A percentile compares a stretch with the other conserved stretches of the same genome.
Conservation (phyloP, 1,139 yeast genomes). For the Yamadazyma mexicana region DNA sequence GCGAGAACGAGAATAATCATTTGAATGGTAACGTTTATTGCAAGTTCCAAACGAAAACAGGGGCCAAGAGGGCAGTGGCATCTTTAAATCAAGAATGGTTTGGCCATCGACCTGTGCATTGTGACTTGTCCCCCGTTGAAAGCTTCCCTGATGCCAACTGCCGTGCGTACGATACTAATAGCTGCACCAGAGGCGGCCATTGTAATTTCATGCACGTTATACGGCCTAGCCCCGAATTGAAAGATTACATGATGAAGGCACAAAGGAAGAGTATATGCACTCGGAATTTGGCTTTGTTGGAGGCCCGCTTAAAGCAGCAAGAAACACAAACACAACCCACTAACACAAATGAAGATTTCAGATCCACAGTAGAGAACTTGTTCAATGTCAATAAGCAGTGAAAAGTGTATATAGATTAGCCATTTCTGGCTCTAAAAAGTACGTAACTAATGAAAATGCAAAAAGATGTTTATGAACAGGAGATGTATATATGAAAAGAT, state of each 20-base stretch:
- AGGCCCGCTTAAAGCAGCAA: neutral
- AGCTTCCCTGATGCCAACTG: conserved; percentile 77
- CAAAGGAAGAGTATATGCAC: conserved; percentile 34
- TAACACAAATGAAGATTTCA: conserved; percentile 8
- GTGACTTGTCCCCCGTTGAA: conserved; percentile 77
- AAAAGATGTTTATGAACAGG: too few species aligned
- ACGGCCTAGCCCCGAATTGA: conserved; percentile 50
- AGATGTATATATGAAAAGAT: neutral
- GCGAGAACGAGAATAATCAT: conserved; percentile 81
- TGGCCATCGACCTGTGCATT: conserved; percentile 73
- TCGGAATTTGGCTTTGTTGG: conserved; percentile 7
- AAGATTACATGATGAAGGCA: conserved; percentile 35
- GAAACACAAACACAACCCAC: neutral
- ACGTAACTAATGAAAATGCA: neutral
- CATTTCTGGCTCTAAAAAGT: neutral
- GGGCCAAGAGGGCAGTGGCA: conserved; percentile 62
- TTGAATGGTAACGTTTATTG: conserved; percentile 84
- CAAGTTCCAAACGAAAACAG: conserved; percentile 51
- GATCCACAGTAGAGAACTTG: conserved; percentile 15
- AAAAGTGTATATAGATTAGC: neutral
- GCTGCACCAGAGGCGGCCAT: conserved; percentile 74
- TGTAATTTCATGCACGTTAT: conserved; percentile 88
- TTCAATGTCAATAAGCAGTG: conserved; percentile 8
- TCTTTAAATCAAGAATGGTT: conserved; percentile 81
- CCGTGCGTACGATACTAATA: conserved; percentile 58